These are phyloP conservation scores for Gossypium bickii DNA, from an alignment of 345 rosid species.

Conservation along the genomic window DNA sequence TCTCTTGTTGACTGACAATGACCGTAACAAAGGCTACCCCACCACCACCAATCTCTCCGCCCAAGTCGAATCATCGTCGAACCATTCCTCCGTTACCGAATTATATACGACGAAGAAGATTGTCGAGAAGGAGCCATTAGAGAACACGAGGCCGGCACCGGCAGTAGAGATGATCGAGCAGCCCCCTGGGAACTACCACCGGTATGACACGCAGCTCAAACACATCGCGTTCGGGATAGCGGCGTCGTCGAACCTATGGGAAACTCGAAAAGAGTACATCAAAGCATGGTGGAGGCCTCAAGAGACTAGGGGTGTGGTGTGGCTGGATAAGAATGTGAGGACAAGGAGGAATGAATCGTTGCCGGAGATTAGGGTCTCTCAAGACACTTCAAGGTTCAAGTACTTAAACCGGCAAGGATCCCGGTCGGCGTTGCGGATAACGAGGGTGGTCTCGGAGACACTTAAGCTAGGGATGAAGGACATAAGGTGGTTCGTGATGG, in stretches of 20 bases:
- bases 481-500: slow-evolving; percentile 84
- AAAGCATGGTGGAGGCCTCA: slow-evolving; percentile 76
- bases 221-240: slow-evolving; percentile 79
- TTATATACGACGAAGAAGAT: background rate
- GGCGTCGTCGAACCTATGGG: slow-evolving; percentile 61
- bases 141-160: background rate
- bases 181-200: background rate
- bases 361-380: slow-evolving; percentile 61
- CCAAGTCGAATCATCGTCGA: background rate
- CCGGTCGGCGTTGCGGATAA: slow-evolving; percentile 68
- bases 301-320: slow-evolving; percentile 65
- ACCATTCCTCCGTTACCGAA: slow-evolving; percentile 18
- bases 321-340: slow-evolving; percentile 57
- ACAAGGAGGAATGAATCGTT: slow-evolving; percentile 37
- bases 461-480: slow-evolving; percentile 56
- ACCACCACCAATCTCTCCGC: slow-evolving; percentile 9
- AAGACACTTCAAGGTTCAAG: slow-evolving; percentile 60
- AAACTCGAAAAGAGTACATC: slow-evolving; percentile 71
- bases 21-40: slow-evolving; percentile 20
- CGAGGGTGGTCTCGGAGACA: slow-evolving; percentile 72
- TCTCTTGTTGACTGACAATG: slow-evolving; percentile 26
- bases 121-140: background rate
- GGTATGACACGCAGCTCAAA: slow-evolving; percentile 39
- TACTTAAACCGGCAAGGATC: slow-evolving; percentile 62
- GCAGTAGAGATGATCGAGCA: background rate